Evolutionary conservation across 768 basidiomycete species (phyloP).

Genomic region (Daedaleopsis sinensis): DNA sequence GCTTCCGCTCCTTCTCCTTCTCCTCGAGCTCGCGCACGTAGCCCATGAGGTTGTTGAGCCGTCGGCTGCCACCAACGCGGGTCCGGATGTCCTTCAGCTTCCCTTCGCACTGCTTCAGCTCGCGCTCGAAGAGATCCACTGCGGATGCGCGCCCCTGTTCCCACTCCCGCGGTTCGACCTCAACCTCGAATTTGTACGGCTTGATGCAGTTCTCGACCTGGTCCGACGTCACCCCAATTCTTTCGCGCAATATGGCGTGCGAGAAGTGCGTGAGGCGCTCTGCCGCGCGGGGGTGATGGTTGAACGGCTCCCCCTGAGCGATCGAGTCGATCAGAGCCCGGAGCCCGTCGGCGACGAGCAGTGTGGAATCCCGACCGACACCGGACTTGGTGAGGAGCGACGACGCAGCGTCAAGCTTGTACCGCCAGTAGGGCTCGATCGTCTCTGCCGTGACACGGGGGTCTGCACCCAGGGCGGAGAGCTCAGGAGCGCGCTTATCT

Average conservation of each 20-base stretch:
- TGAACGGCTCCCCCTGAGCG: slow-evolving; percentile 87
- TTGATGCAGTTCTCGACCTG: slow-evolving; percentile 99
- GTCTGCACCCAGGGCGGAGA: slow-evolving; percentile 71
- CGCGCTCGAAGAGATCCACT: slow-evolving; percentile 81
- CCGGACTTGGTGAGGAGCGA: slow-evolving; percentile 95
- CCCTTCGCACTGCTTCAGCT: slow-evolving; percentile 80
- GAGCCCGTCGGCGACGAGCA: slow-evolving; percentile 92
- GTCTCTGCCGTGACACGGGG: slow-evolving; percentile 70
- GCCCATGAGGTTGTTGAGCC: slow-evolving; percentile 72
- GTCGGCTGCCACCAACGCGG: slow-evolving; percentile 85
- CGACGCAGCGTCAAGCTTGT: slow-evolving; percentile 94
- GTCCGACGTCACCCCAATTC: slow-evolving; percentile 93
- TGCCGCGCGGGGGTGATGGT: slow-evolving; percentile 83
- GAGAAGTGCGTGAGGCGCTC: slow-evolving; percentile 92
- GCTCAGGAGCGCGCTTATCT: slow-evolving; percentile 82
- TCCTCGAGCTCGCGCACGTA: slow-evolving; percentile 87
- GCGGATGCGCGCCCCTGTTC: slow-evolving; percentile 77
- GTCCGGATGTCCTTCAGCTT: slow-evolving; percentile 87
- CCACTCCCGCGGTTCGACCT: slow-evolving; percentile 94
- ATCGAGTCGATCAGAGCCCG: slow-evolving; percentile 90
- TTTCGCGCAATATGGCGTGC: slow-evolving; percentile 89
- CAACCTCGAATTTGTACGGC: slow-evolving; percentile 98
- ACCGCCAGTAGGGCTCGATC: slow-evolving; percentile 90
- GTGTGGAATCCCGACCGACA: slow-evolving; percentile 90
- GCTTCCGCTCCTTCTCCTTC: slow-evolving; percentile 65